Base-by-base conservation (phyloP, 805 yeast genomes). In the Hanseniaspora jakobsenii region DNA sequence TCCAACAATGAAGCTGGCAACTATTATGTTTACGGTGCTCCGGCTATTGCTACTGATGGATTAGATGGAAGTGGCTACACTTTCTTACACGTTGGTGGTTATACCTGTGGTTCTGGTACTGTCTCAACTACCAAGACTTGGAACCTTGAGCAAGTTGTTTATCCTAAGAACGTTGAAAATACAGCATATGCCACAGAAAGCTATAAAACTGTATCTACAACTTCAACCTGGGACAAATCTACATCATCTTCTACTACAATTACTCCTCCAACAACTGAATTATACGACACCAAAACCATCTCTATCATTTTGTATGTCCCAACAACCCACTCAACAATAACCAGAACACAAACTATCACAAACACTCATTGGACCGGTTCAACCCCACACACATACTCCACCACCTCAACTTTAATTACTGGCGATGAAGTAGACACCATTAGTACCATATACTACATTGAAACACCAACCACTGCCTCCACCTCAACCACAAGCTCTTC, bases 371-470 rank as follows among this genome's bases (percentile, higher is more conserved):
- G 53, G 19, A 47, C 40, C 9, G 38, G 49, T 10, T 40, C 47
- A 27, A 44, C 50, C 14, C 41, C 52, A 3, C 46, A 42, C 9
- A 51, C 47, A 4, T 48, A 47, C 16, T 43, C 46, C 4, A 44
- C 52, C 13, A 49, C 53, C 36, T 47, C 50, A 30, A 54, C 53
- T 12, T 36, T 38, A 23, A 55, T 51, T n/a, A 52, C 57, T 6
- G 48, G 38, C 14, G 44, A 47, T 32, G 49, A 30, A 29, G 44
- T 46, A 3, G 29, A 31, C 17, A 42, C 40, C 2, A 24, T 34
- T 21, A 19, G 24, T 27, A 21, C 35, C 10, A 32, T 34, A 22
- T 23, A 24, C 38, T 35, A 22, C 16, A 32, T 34, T 32, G 38
- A 28, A 32, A 32, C 16, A 7, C 27, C 36, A 4, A 19, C 27